Conservation (phyloP, 192 early-diverging fungal species). For the Spinellus fusiger region DNA sequence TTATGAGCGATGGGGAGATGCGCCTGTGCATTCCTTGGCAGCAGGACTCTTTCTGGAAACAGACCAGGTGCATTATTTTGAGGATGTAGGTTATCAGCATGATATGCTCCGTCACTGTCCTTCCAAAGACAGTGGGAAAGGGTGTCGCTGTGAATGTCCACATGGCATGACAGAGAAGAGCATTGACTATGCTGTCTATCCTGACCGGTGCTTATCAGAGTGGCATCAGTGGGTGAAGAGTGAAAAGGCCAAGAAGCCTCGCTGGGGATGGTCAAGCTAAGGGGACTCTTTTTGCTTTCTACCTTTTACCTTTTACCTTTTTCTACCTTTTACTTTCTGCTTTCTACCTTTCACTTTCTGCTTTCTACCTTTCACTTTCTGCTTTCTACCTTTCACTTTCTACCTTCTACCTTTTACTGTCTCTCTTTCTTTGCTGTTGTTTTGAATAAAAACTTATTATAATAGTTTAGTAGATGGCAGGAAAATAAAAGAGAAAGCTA, state of each 20-base stretch:
- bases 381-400: too few relatives aligned
- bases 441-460: too few relatives aligned
- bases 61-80: slow-evolving; percentile 65
- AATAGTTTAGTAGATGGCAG: not conserved
- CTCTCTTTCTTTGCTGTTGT: too few relatives aligned
- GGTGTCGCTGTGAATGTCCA: slow-evolving; percentile 30
- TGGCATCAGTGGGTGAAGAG: slow-evolving; percentile 34
- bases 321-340: too few relatives aligned
- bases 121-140: slow-evolving; percentile 30
- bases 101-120: slow-evolving; percentile 60
- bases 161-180: slow-evolving; percentile 19
- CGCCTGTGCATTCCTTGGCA: slow-evolving; percentile 69
- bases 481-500: not conserved
- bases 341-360: too few relatives aligned
- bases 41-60: slow-evolving; percentile 54
- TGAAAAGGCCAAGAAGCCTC: slow-evolving; percentile 9
- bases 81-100: slow-evolving; percentile 71
- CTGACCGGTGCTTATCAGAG: slow-evolving; percentile 27
- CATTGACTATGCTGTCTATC: slow-evolving; percentile 29
- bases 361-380: too few relatives aligned
- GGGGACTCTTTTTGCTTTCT: not conserved
- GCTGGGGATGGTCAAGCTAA: slow-evolving; percentile 5
- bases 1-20: slow-evolving; percentile 79
- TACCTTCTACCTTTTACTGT: too few relatives aligned
- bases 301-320: too few relatives aligned